Conservation (phyloP, 176 grass and related monocot genomes). For the Saccharum spontaneum region DNA sequence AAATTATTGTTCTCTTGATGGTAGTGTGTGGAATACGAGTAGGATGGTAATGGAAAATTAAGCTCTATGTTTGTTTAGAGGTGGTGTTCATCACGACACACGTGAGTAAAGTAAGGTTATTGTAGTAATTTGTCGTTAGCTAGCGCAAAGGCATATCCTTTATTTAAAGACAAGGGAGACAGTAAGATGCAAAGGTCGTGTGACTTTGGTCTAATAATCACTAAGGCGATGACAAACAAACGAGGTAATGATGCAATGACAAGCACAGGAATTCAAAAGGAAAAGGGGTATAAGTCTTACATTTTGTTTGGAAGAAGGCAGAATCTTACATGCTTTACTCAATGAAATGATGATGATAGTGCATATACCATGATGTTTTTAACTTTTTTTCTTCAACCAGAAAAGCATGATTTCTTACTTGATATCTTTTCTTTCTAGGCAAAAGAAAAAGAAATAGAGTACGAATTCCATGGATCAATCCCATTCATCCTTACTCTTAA, state of each 20-base stretch:
- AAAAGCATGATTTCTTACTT: neutral
- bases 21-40: too few species aligned
- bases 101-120: neutral
- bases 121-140: neutral
- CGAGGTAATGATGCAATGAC: neutral
- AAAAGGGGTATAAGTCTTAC: neutral
- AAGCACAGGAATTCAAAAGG: accelerated
- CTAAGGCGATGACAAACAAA: too few species aligned
- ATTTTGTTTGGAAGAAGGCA: accelerated
- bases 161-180: neutral
- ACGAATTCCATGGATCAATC: neutral
- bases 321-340: accelerated
- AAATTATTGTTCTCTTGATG: neutral
- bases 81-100: neutral
- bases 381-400: neutral
- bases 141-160: accelerated
- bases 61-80: neutral
- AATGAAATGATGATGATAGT: neutral
- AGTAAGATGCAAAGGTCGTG: neutral
- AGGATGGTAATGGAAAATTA: too few species aligned
- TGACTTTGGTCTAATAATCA: too few species aligned
- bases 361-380: neutral
- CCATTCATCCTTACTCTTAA: too few species aligned
- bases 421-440: too few species aligned
- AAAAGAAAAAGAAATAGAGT: neutral